Conservation (phyloP, 768 basidiomycete species). For the Favolaschia claudopus region DNA sequence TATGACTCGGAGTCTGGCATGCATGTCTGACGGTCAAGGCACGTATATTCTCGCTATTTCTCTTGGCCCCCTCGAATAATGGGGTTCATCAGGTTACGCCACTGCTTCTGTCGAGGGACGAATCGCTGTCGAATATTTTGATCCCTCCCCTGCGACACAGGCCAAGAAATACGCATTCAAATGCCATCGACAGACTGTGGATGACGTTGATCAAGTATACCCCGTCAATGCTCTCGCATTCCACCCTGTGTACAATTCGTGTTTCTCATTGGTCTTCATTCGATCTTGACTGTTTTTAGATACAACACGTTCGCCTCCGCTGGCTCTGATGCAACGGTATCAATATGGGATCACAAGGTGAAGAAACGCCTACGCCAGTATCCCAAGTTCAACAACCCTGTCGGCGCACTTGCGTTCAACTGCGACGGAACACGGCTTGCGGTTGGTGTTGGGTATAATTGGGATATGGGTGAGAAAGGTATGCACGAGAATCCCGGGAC, state of each 20-base stretch:
- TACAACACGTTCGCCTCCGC: constrained; percentile 96
- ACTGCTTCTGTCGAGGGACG: constrained; percentile 94
- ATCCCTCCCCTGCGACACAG: constrained; percentile 78
- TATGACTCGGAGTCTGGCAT: constrained; percentile 90
- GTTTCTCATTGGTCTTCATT: neutral
- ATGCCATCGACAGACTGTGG: constrained; percentile 90
- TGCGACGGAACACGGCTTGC: constrained; percentile 84
- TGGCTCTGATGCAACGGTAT: constrained; percentile 93
- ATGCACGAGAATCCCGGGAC: constrained; percentile 70
- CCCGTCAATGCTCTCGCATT: constrained; percentile 96
- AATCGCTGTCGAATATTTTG: constrained; percentile 97
- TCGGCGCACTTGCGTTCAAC: constrained; percentile 85
- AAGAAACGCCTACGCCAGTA: constrained; percentile 96
- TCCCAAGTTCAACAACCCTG: constrained; percentile 75
- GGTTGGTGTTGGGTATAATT: constrained; percentile 87
- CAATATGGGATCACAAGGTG: constrained; percentile 96
- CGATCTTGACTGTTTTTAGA: constrained; percentile 43
- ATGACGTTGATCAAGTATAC: constrained; percentile 94
- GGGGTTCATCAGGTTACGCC: constrained; percentile 73
- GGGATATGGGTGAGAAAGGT: constrained; percentile 87
- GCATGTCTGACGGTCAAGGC: constrained; percentile 95
- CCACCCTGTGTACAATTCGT: constrained; percentile 74
- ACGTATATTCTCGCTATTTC: constrained; percentile 25
- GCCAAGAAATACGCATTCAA: constrained; percentile 95
- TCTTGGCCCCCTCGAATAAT: neutral